A percentile compares a stretch with the other conserved stretches of the same genome.
Conservation (phyloP, 2,329 filamentous ascomycete genomes). For the Fusarium redolens region DNA sequence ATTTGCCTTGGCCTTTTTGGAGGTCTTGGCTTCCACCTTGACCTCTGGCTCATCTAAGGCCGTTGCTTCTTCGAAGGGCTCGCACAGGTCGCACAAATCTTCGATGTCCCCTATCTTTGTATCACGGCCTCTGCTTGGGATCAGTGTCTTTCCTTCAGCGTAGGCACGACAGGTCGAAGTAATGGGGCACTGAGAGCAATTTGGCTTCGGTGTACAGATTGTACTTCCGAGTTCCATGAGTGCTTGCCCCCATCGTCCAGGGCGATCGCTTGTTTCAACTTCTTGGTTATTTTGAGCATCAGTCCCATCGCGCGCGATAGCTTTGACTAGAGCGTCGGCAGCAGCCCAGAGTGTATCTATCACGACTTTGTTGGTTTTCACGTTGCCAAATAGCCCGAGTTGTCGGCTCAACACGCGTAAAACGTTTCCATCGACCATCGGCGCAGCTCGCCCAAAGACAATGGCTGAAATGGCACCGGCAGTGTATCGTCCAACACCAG, state of each 20-base stretch:
- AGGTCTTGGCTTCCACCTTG: slow-evolving; percentile 1
- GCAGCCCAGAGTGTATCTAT: slow-evolving; percentile 69
- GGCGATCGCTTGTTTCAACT: slow-evolving; percentile 58
- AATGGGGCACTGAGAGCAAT: slow-evolving; percentile 64
- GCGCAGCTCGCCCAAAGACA: slow-evolving; percentile 67
- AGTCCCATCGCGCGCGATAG: slow-evolving; percentile 56
- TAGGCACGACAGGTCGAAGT: slow-evolving; percentile 63
- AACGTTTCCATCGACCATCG: slow-evolving; percentile 74
- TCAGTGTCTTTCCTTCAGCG: slow-evolving; percentile 56
- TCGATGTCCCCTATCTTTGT: slow-evolving; percentile 58
- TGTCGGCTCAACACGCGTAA: slow-evolving; percentile 70
- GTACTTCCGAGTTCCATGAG: slow-evolving; percentile 75
- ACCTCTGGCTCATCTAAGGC: slow-evolving; percentile 37
- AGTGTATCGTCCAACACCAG: slow-evolving; percentile 71
- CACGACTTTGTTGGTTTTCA: slow-evolving; percentile 65
- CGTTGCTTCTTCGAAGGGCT: slow-evolving; percentile 55
- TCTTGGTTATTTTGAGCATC: slow-evolving; percentile 37
- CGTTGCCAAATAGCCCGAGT: slow-evolving; percentile 66
- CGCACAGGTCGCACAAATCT: slow-evolving; percentile 62
- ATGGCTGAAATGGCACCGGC: slow-evolving; percentile 72
- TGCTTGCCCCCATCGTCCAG: slow-evolving; percentile 72
- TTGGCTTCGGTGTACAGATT: slow-evolving; percentile 68
- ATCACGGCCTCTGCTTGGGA: slow-evolving; percentile 25
- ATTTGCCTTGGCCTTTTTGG: slow-evolving; percentile 27
- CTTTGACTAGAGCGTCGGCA: slow-evolving; percentile 65